Percentiles rank a stretch among this genome's conserved stretches.
Evolutionary conservation across 2,329 filamentous ascomycete species (phyloP).

Genomic region (Knufia fluminis): DNA sequence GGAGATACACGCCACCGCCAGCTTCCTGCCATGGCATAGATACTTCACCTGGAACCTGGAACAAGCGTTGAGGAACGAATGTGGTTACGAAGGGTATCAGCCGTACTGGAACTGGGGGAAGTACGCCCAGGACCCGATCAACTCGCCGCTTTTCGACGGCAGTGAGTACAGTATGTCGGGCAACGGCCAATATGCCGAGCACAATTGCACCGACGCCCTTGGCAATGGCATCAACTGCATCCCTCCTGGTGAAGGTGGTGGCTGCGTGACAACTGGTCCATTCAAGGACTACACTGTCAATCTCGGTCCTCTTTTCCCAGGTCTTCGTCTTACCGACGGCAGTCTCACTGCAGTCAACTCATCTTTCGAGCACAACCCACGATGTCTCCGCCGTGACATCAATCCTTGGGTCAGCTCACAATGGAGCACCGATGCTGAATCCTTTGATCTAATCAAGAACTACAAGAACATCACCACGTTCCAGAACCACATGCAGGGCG

Average conservation of each 20-base stretch:
- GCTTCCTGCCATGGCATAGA: constrained; percentile 37
- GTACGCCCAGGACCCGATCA: constrained; percentile 24
- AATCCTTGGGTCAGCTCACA: constrained; percentile 13
- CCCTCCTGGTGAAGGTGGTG: constrained; percentile 20
- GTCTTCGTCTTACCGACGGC: constrained; percentile 15
- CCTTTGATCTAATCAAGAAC: constrained; percentile 18
- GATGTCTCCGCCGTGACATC: constrained; percentile 26
- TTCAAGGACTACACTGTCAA: constrained; percentile 30
- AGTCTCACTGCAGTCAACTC: constrained; percentile 12
- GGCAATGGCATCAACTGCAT: constrained; percentile 13
- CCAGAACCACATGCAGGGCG: constrained; percentile 29
- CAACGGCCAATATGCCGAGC: constrained; percentile 16
- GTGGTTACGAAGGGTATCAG: constrained; percentile 36
- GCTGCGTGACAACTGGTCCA: constrained; percentile 21
- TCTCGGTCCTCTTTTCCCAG: constrained; percentile 24
- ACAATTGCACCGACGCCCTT: constrained; percentile 12
- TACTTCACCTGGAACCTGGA: constrained; percentile 36
- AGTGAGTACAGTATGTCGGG: constrained; percentile 29
- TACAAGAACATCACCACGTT: constrained; percentile 19
- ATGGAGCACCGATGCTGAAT: constrained; percentile 18
- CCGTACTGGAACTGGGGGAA: constrained; percentile 34
- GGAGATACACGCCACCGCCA: constrained; percentile 27
- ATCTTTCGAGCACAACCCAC: constrained; percentile 25
- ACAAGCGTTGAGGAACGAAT: constrained; percentile 35
- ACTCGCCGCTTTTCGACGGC: constrained; percentile 30